Conservation (phyloP, 495 filamentous ascomycete species). For the Neurospora africana region DNA sequence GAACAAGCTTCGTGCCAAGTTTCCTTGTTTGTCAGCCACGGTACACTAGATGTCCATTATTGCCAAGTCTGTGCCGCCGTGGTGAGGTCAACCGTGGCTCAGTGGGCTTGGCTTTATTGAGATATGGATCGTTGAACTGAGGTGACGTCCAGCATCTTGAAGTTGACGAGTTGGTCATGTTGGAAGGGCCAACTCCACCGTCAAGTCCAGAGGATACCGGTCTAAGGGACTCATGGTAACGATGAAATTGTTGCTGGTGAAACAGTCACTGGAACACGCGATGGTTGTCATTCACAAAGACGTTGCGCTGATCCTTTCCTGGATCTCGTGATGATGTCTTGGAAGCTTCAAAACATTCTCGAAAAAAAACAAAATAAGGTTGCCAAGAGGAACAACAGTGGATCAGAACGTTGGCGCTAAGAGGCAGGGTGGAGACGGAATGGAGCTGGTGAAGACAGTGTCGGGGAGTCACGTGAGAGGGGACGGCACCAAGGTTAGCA, state of each 20-base stretch:
- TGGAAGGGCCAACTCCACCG: no score
- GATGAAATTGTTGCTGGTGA: no score
- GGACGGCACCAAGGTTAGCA: no score
- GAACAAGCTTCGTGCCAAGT: background rate
- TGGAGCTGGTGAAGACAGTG: background rate
- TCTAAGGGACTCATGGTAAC: no score
- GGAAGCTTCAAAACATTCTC: background rate
- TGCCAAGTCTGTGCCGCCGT: background rate
- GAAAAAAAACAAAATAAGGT: background rate
- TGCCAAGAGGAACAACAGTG: background rate
- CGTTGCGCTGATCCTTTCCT: background rate
- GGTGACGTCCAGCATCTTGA: background rate
- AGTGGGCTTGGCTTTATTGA: background rate
- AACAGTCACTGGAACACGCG: no score
- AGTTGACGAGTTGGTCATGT: no score
- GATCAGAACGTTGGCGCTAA: background rate
- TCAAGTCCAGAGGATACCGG: no score
- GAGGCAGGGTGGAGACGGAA: background rate
- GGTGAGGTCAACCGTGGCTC: background rate
- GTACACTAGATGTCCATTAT: background rate
- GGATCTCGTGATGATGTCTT: background rate
- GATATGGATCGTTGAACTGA: background rate
- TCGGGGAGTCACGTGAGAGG: background rate
- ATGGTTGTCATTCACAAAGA: background rate
- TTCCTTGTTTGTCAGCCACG: background rate